Evolutionary conservation across 192 early-diverging fungal species (phyloP).

Genomic region (Coemansia sp.): DNA sequence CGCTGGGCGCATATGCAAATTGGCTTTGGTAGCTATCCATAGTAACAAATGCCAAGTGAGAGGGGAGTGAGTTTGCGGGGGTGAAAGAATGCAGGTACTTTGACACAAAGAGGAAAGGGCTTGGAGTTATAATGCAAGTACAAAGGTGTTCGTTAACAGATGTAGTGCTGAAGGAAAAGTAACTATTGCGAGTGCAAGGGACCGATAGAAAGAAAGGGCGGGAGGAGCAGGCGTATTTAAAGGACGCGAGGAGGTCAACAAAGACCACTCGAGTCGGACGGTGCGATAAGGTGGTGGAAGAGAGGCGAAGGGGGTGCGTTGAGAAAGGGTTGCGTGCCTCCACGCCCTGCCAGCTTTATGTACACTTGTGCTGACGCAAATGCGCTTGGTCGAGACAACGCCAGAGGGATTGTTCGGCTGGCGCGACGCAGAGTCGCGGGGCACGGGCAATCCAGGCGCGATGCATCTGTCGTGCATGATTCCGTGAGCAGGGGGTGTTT

Average conservation of each 20-base stretch:
- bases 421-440: not conserved
- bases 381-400: not conserved
- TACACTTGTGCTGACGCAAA: not conserved
- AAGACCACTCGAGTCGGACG: not conserved
- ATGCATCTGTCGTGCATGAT: constrained; percentile 3
- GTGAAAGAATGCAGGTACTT: constrained; percentile 7
- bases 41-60: not conserved
- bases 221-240: constrained; percentile 6
- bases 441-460: constrained; percentile 6
- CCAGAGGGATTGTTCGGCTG: not conserved
- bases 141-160: constrained; percentile 16
- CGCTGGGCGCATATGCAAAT: constrained; percentile 48
- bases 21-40: constrained; percentile 53
- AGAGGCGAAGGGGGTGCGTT: constrained; percentile 1
- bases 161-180: constrained; percentile 7
- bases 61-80: not conserved
- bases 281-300: not conserved
- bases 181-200: constrained; percentile 8
- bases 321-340: constrained; percentile 6
- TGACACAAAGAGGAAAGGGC: constrained; percentile 6
- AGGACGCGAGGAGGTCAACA: constrained; percentile 2
- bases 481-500: constrained; percentile 2
- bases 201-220: not conserved
- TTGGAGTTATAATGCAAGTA: constrained; percentile 11
- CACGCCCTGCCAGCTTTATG: not conserved